Evolutionary conservation across 345 rosid species (phyloP).

Genomic region (Balakata baccata): DNA sequence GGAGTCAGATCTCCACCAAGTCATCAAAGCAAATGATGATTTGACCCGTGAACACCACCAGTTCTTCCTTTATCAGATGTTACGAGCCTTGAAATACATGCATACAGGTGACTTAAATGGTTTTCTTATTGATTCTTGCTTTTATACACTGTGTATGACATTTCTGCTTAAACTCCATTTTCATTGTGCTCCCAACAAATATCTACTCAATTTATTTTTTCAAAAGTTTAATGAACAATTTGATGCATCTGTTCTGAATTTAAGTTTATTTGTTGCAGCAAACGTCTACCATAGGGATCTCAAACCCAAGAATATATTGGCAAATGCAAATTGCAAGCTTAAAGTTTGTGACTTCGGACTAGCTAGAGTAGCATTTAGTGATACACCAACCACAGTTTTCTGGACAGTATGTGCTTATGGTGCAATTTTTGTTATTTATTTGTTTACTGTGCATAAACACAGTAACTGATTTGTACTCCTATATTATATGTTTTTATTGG

Average conservation of each 20-base stretch:
- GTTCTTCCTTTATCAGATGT: conserved; percentile 97
- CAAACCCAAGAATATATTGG: conserved; percentile 94
- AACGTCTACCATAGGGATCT: conserved; percentile 97
- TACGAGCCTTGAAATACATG: conserved; percentile 93
- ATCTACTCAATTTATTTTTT: not conserved
- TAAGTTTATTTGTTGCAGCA: conserved; percentile 46
- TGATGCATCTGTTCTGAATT: conserved; percentile 23
- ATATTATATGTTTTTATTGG: conserved; percentile 8
- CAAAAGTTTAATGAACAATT: not conserved
- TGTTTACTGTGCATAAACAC: not conserved
- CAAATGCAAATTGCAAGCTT: conserved; percentile 95
- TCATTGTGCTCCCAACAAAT: not conserved
- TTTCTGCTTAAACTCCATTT: not conserved
- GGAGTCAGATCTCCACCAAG: conserved; percentile 99
- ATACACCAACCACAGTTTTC: conserved; percentile 80
- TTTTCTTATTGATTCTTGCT: not conserved
- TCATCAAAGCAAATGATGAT: conserved; percentile 95
- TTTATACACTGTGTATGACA: not conserved
- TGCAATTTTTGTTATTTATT: not conserved
- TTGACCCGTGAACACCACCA: conserved; percentile 96
- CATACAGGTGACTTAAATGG: conserved; percentile 68
- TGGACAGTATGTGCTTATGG: conserved; percentile 68
- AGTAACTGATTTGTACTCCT: not conserved
- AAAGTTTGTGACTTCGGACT: conserved; percentile 96
- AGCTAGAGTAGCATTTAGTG: conserved; percentile 89